phyloP scores from a whole-genome alignment of 1,284 basidiomycete genomes.

The Lignosus rhinocerotis region DNA sequence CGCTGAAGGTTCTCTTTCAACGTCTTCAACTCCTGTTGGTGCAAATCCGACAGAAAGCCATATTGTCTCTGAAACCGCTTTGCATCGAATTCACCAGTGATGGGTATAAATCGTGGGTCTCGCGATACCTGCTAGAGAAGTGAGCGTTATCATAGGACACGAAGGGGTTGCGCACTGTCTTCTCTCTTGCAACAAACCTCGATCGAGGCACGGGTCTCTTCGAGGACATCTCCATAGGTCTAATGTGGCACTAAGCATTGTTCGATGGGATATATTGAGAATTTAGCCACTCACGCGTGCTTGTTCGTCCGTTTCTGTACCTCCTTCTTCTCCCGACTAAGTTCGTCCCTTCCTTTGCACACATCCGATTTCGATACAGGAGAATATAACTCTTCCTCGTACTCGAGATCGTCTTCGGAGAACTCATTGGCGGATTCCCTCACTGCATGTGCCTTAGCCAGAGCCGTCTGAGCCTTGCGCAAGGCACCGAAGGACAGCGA shows the following conservation, averaged over 20 bases:
- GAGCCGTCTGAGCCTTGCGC: conserved; percentile 61
- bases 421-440: conserved; percentile 36
- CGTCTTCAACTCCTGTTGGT: conserved; percentile 65
- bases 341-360: conserved; percentile 33
- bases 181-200: conserved; percentile 74
- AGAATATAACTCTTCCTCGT: conserved; percentile 17
- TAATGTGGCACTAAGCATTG: conserved; percentile 33
- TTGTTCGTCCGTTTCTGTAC: conserved; percentile 75
- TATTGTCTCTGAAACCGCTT: conserved; percentile 78
- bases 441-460: conserved; percentile 39
- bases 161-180: conserved; percentile 48
- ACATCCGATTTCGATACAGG: conserved; percentile 21
- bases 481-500: conserved; percentile 65
- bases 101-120: conserved; percentile 87
- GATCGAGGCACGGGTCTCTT: conserved; percentile 85
- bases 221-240: conserved; percentile 83
- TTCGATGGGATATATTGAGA: neutral
- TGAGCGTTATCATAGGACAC: neutral
- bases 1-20: conserved; percentile 69
- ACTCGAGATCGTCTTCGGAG: conserved; percentile 23
- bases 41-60: conserved; percentile 74
- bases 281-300: conserved; percentile 72
- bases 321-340: conserved; percentile 41
- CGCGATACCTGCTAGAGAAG: conserved; percentile 59
- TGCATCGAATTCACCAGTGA: conserved; percentile 72